Base-by-base conservation (phyloP, 805 yeast species). In the Starmerella floris region DNA sequence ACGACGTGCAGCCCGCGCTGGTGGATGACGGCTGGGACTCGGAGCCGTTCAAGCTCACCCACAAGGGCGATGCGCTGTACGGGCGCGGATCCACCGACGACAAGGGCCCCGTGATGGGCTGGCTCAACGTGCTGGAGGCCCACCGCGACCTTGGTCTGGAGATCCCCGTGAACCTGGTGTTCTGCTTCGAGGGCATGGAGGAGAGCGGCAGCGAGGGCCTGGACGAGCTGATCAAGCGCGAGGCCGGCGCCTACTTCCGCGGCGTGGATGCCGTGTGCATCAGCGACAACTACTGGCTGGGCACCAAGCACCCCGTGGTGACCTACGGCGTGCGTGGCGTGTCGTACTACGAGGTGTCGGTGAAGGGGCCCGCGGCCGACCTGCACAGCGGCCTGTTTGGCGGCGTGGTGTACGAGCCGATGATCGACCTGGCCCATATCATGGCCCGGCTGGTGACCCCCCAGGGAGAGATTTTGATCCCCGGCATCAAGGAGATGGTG, bases 171-270 rank as follows among this genome's bases (percentile, higher is more conserved):
- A 91, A 91, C 66, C 65, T 91, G 55, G 73, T 85, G 39, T 79
- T 82, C 60, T 84, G 95, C 64, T 91, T 91, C 57, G 99, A 91
- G 66, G 97, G 98, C 48, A 91, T 91, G 99, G 99, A 91, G 66
- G 99, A 91, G 66, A 77, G 87, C 50, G 99, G 99, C 21, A 84
- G 95, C 27, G 64, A 83, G 39, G 97, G 97, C 28, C 72, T 91
- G 51, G 98, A 88, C 53, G 76, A 68, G 28, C 73, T 91, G 56
- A 80, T 91, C 56, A 78, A 77, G 39, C 63, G 67, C 33, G 97
- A 91, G 67, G 87, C 94, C 42, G 62, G 71, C 41, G 62, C 64
- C 31, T 91, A 84, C 64, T 91, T 91, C 70, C 77, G 80, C 61
- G 78, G 75, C 33, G 94, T 87, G 39, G 94, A 88, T 60, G 85